Evolutionary conservation across 495 filamentous ascomycete species (phyloP).

Genomic region (Penicillium goetzii): DNA sequence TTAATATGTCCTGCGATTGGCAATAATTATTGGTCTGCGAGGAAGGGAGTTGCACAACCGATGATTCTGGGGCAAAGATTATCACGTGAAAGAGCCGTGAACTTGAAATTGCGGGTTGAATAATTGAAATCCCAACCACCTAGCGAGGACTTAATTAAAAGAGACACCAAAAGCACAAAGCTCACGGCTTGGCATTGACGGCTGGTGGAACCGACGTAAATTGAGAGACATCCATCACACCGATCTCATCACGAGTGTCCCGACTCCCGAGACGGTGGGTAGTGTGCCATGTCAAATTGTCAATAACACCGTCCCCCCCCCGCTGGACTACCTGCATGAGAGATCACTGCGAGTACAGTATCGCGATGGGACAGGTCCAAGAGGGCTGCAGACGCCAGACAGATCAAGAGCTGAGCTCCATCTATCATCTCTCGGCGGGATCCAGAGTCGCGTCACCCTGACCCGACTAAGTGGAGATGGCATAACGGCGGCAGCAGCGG

Average conservation of each 20-base stretch:
- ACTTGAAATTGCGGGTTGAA: slow-evolving; percentile 11
- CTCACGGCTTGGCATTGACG: slow-evolving; percentile 5
- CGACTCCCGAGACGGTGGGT: not conserved
- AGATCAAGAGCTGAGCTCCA: slow-evolving; percentile 24
- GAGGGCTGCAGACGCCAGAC: slow-evolving; percentile 5
- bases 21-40: not conserved
- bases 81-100: slow-evolving; percentile 14
- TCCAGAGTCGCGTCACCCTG: slow-evolving; percentile 27
- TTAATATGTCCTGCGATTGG: too few relatives aligned
- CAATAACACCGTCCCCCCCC: too few relatives aligned
- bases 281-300: not conserved
- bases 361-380: not conserved
- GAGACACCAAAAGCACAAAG: not conserved
- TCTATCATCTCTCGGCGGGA: slow-evolving; percentile 18
- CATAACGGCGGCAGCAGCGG: slow-evolving; percentile 27
- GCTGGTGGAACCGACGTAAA: slow-evolving; percentile 8
- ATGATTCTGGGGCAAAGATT: not conserved
- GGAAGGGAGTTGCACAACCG: slow-evolving; percentile 7
- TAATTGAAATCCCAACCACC: slow-evolving; percentile 8
- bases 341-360: not conserved
- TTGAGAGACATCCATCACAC: slow-evolving; percentile 12
- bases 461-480: slow-evolving; percentile 25
- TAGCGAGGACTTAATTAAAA: slow-evolving; percentile 1
- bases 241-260: not conserved
- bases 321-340: slow-evolving; percentile 10